Percentiles rank a stretch among this genome's conserved stretches.
Conservation (phyloP, 2,329 filamentous ascomycete genomes). For the Trichoderma sp. region DNA sequence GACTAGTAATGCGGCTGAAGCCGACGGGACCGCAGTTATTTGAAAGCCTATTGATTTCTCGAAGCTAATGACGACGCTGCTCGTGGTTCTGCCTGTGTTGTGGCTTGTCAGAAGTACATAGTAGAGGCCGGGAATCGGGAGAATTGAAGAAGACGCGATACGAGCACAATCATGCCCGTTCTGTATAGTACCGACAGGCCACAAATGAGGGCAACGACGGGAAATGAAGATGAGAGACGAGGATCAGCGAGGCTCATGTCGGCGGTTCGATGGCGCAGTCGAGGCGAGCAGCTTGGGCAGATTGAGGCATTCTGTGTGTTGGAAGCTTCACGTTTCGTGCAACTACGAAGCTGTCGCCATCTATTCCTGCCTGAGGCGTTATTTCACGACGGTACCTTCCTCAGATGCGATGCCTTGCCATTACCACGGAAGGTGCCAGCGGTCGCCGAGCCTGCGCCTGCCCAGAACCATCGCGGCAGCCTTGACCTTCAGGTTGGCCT, state of each 20-base stretch:
- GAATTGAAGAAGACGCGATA: not conserved
- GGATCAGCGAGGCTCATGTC: slow-evolving; percentile 15
- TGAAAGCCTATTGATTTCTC: slow-evolving; percentile 8
- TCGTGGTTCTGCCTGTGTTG: slow-evolving; percentile 1
- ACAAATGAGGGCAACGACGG: not conserved
- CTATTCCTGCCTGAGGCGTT: too few relatives aligned
- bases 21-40: slow-evolving; percentile 15
- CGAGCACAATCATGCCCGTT: not conserved
- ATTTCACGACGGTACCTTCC: not conserved
- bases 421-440: slow-evolving; percentile 6
- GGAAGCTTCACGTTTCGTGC: too few relatives aligned
- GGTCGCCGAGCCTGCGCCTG: not conserved
- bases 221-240: not conserved
- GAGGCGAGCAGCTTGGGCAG: too few relatives aligned
- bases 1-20: slow-evolving; percentile 22
- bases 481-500: not conserved
- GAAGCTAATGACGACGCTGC: slow-evolving; percentile 3
- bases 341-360: too few relatives aligned
- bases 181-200: not conserved
- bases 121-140: not conserved
- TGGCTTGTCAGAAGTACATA: slow-evolving; percentile 6
- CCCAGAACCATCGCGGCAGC: not conserved
- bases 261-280: not conserved
- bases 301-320: too few relatives aligned
- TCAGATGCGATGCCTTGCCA: not conserved